A percentile compares a stretch with the other conserved stretches of the same genome.
phyloP scores from a whole-genome alignment of 2,329 filamentous ascomycete genomes.

The Ophiostoma angusticollis region DNA sequence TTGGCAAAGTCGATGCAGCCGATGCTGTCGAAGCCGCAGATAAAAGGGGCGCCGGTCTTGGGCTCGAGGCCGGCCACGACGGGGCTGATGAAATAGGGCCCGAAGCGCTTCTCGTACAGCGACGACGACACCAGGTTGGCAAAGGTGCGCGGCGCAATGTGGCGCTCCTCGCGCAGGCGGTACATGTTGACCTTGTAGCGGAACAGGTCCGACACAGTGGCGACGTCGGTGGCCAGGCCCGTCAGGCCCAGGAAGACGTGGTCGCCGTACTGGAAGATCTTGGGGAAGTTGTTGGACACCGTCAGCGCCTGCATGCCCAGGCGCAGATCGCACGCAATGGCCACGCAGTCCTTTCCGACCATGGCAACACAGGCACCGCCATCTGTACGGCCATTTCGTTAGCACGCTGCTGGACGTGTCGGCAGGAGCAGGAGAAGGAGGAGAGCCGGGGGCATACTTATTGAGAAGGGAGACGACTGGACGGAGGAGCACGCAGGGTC shows the following conservation, averaged over 20 bases:
- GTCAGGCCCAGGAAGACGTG: constrained; percentile 84
- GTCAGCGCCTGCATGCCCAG: constrained; percentile 94
- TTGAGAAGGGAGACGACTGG: constrained; percentile 84
- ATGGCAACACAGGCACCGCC: constrained; percentile 96
- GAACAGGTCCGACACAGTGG: constrained; percentile 90
- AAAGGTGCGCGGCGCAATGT: constrained; percentile 88
- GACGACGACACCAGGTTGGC: constrained; percentile 86
- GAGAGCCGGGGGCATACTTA: constrained; percentile 51
- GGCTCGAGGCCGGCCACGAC: constrained; percentile 92
- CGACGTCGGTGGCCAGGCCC: constrained; percentile 89
- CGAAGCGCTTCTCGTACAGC: constrained; percentile 91
- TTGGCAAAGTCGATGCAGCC: constrained; percentile 99
- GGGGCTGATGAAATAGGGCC: constrained; percentile 89
- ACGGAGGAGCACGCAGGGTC: constrained; percentile 16
- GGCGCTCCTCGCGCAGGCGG: constrained; percentile 91
- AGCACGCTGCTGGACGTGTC: not conserved
- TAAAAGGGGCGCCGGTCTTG: constrained; percentile 89
- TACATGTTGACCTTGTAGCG: constrained; percentile 99
- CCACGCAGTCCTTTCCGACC: constrained; percentile 99
- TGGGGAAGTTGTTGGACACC: constrained; percentile 99
- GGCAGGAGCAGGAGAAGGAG: not conserved
- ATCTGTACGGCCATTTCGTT: constrained; percentile 33
- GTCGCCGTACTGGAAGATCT: constrained; percentile 95
- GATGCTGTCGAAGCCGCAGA: constrained; percentile 98
- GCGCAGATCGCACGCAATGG: constrained; percentile 96